Conservation (phyloP, 305 asterid genomes). For the Ajuga reptans region DNA sequence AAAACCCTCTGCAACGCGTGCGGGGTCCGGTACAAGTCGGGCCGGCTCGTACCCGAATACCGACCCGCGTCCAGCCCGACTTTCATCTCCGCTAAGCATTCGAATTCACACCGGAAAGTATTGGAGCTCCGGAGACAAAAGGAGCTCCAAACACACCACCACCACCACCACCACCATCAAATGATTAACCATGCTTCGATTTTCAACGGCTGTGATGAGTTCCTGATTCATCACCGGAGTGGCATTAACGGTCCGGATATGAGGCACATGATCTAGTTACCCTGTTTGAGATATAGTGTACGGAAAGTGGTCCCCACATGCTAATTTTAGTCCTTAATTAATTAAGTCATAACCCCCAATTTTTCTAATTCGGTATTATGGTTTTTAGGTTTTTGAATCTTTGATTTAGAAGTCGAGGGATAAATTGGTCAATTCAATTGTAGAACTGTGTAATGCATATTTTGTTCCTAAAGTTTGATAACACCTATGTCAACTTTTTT, state of each 20-base stretch:
- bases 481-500: background rate
- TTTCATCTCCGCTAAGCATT: conserved; percentile 63
- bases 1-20: conserved; percentile 92
- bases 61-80: conserved; percentile 96
- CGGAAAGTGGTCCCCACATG: conserved; percentile 22
- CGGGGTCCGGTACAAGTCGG: conserved; percentile 89
- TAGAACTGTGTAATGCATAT: conserved; percentile 41
- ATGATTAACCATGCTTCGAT: conserved; percentile 48
- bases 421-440: conserved; percentile 35
- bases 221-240: conserved; percentile 52
- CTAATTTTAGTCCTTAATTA: conserved; percentile 23
- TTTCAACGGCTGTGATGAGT: conserved; percentile 81
- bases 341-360: conserved; percentile 33
- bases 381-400: conserved; percentile 32
- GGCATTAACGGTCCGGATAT: conserved; percentile 46
- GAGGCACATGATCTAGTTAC: conserved; percentile 64
- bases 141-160: conserved; percentile 49
- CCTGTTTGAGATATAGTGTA: conserved; percentile 16
- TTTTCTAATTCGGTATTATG: conserved; percentile 33
- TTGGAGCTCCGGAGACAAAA: conserved; percentile 85
- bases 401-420: conserved; percentile 28
- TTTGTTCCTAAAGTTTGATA: conserved; percentile 29
- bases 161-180: conserved; percentile 35
- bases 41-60: conserved; percentile 84
- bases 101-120: conserved; percentile 92